phyloP scores from a whole-genome alignment of 139 green algal species.

The Mesotaenium endlicherianum region DNA sequence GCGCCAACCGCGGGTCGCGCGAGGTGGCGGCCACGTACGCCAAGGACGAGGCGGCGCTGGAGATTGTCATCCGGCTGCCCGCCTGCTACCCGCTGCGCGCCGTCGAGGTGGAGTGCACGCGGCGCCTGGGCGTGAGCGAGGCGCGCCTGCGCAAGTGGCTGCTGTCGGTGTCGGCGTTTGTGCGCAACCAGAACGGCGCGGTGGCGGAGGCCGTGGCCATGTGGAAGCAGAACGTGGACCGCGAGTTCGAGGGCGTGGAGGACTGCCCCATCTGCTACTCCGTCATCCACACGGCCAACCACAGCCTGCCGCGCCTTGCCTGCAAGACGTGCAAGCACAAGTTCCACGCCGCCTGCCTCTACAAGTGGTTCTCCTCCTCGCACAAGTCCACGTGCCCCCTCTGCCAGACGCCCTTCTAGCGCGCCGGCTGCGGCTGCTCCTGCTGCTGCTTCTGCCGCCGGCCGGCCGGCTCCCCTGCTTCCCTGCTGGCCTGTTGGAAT shows the following conservation, averaged over 20 bases:
- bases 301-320: constrained; percentile 76
- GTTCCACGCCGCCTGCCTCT: constrained; percentile 91
- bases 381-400: constrained; percentile 87
- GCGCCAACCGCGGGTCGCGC: constrained; percentile 52
- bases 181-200: constrained; percentile 75
- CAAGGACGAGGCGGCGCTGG: constrained; percentile 80
- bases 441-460: too few species aligned
- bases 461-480: too few species aligned
- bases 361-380: constrained; percentile 90
- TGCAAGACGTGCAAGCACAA: constrained; percentile 87
- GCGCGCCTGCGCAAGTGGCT: constrained; percentile 89
- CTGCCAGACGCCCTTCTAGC: constrained; percentile 72
- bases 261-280: constrained; percentile 96
- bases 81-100: constrained; percentile 72
- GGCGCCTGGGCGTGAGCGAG: constrained; percentile 75
- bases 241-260: constrained; percentile 81
- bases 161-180: constrained; percentile 81
- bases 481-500: too few species aligned
- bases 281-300: constrained; percentile 79
- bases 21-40: constrained; percentile 79
- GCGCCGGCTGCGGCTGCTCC: too few species aligned
- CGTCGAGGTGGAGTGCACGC: constrained; percentile 61
- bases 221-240: constrained; percentile 81
- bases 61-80: constrained; percentile 82
- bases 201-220: constrained; percentile 75